phyloP scores from a whole-genome alignment of 106 monocot genomes.

The Dendrobium huoshanense region DNA sequence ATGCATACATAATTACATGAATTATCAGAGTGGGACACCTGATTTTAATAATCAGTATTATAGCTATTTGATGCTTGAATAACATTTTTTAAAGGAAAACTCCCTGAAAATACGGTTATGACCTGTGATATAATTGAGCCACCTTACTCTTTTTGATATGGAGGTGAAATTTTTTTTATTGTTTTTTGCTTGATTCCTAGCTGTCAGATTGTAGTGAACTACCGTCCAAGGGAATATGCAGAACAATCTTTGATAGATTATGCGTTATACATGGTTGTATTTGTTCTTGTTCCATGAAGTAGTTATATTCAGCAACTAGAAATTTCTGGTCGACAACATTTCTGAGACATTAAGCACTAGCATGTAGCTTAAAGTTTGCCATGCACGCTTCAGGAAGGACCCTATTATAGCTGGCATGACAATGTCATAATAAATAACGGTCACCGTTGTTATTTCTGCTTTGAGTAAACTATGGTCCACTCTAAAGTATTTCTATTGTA shows the following conservation, averaged over 20 bases:
- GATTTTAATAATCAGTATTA: neutral
- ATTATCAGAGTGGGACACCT: neutral
- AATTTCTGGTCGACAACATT: neutral
- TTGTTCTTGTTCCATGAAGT: neutral
- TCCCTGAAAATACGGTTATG: neutral
- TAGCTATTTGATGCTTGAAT: neutral
- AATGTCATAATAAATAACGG: neutral
- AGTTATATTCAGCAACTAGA: neutral
- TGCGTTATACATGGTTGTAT: neutral
- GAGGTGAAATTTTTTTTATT: neutral
- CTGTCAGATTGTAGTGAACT: neutral
- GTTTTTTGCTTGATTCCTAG: neutral
- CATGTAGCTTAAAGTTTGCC: neutral
- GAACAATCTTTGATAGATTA: neutral
- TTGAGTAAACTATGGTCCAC: neutral
- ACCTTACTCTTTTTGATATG: neutral
- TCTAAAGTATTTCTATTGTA: neutral
- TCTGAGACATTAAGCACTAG: neutral
- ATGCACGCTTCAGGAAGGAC: too few relatives aligned
- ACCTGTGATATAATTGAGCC: neutral
- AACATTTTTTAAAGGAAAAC: neutral
- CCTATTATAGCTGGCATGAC: neutral
- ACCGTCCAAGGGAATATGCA: neutral
- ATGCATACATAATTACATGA: neutral
- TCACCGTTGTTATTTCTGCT: neutral